Evolutionary conservation across 306 rosid species (phyloP), one percentile per base, ranked within the genome.

Genomic region (Arachis hypogaea): DNA sequence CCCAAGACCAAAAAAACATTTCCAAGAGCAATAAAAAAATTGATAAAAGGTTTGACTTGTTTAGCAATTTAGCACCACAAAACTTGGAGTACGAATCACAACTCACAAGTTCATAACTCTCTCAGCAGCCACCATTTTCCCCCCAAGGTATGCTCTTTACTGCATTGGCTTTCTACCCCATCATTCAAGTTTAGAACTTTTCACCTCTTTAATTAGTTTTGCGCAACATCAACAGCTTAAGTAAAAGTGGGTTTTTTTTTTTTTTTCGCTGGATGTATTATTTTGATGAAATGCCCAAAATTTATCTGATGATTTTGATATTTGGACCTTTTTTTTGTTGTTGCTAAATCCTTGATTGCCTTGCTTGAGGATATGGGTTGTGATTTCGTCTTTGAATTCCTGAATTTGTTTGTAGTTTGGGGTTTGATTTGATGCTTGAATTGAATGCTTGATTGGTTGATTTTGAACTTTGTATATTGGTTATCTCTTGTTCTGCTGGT

Each of bases 211-310:
- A 50, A 66, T 51, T 79, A 22, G 44, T 18, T 51, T 64, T 63
- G 45, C 50, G 14, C n/a, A 22, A 22, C 28, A 22, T 22, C 28
- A 22, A 22, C 28, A 22, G 28, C 28, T 22, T 22, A 22, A 22
- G 28, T 22, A 22, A 22, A 22, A 22, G 28, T 22, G 44, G 6
- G 0, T 41, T 41, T 41, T 41, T 41, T 1, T 41, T 41, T 41
- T 41, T 41, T 71, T 71, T 18, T 63, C 71, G 3, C 41, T 59
- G 59, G 59, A 69, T 70, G 9, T 63, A 60, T 11, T 11, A 11
- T 66, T 73, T 73, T 74, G 83, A 68, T 45, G 47, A 68, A 79
- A 68, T 72, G 68, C 42, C 44, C 66, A 58, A 47, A 7, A 6
- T 22, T 49, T 11, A 5, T 49, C 9, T 47, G 50, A 18, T 72